Base-by-base conservation (phyloP, 768 basidiomycete species). In the Hygrophorus pudorinus region DNA sequence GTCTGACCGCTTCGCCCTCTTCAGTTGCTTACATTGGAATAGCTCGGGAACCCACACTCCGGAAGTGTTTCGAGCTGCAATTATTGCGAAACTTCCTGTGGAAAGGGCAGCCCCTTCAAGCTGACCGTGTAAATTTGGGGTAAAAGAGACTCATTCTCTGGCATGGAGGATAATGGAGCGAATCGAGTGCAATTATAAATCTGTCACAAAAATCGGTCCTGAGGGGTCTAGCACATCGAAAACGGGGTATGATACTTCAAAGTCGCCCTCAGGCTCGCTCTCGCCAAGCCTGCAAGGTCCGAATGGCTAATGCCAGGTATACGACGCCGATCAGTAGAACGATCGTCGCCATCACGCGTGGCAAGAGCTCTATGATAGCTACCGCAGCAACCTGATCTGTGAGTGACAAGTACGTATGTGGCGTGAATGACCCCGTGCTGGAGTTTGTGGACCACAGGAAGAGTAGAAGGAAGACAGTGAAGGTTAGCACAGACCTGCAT, bases 11-110 rank as follows among this genome's bases (percentile, higher is more conserved):
- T 46, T 29, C 16, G 7, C 27, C 31, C 38, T 29, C 37, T 38
- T 30, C n/a, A 3, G 24, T 46, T 3, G 38, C 37, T 46, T 3
- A 46, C 44, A 42, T 42, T 42, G 31, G 28, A 20, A 31, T 42
- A 42, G 41, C 14, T 28, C 28, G 30, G n/a, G n/a, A n/a, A n/a
- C n/a, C n/a, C n/a, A n/a, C n/a, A n/a, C n/a, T n/a, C n/a, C n/a
- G n/a, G n/a, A n/a, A n/a, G n/a, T n/a, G n/a, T n/a, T n/a, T n/a
- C n/a, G n/a, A n/a, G n/a, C n/a, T n/a, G n/a, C n/a, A n/a, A n/a
- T n/a, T n/a, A n/a, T n/a, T n/a, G n/a, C n/a, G n/a, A n/a, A n/a
- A n/a, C n/a, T n/a, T n/a, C n/a, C n/a, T n/a, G n/a, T n/a, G n/a
- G n/a, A n/a, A n/a, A n/a, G n/a, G n/a, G n/a, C n/a, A n/a, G n/a